Percentiles rank a stretch among this genome's conserved stretches.
Conservation (phyloP, 2,329 filamentous ascomycete species). For the Clarireedia monteithiana region DNA sequence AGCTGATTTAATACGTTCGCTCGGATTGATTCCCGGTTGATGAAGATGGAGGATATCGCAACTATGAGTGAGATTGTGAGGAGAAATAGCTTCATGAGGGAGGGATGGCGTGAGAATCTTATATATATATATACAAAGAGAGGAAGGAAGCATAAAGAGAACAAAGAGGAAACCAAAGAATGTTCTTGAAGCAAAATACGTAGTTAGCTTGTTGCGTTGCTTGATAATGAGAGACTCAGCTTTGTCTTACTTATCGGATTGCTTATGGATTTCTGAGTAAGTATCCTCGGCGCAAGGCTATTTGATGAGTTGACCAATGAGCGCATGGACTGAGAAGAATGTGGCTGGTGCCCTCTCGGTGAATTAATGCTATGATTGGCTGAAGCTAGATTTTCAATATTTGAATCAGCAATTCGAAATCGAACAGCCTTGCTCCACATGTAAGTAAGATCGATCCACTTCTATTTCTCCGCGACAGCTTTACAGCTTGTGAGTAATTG, state of each 20-base stretch:
- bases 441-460: too few relatives aligned
- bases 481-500: too few relatives aligned
- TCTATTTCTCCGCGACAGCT: neutral
- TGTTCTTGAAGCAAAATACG: neutral
- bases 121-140: neutral
- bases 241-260: slow-evolving; percentile 7
- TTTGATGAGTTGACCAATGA: neutral
- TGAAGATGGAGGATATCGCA: slow-evolving; percentile 24
- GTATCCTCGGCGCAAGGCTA: neutral
- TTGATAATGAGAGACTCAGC: slow-evolving; percentile 5
- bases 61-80: slow-evolving; percentile 21
- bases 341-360: neutral
- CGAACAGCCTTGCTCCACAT: neutral
- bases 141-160: neutral
- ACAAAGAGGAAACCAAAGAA: neutral
- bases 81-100: slow-evolving; percentile 24
- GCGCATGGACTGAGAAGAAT: neutral
- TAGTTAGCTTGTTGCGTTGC: neutral
- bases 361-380: neutral
- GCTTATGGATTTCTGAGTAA: slow-evolving; percentile 8
- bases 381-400: neutral
- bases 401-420: neutral
- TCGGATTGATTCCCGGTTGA: slow-evolving; percentile 19
- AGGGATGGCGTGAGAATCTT: neutral
- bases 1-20: slow-evolving; percentile 13